These are phyloP conservation scores for Cichorium intybus DNA, from an alignment of 140 eudicot genomes.

Conservation along the genomic window DNA sequence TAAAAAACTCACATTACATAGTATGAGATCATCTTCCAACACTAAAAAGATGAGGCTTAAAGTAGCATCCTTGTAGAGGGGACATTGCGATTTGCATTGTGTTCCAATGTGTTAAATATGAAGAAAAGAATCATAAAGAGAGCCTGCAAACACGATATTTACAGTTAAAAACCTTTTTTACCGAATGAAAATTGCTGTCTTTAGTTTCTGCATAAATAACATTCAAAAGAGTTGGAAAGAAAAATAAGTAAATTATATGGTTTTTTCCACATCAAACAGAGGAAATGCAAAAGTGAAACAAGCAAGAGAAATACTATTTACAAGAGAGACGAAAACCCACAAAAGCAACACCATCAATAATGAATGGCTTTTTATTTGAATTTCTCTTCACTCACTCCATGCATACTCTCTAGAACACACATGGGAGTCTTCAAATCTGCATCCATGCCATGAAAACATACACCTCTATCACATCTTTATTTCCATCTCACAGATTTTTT, in stretches of 20 bases:
- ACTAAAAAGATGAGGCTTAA: too few species aligned
- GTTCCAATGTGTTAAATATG: not conserved
- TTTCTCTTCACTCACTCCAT: slow-evolving; percentile 7
- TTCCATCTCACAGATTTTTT: slow-evolving; percentile 17
- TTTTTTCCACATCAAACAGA: slow-evolving; percentile 21
- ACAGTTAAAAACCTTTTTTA: slow-evolving; percentile 16
- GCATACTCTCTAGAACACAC: too few species aligned
- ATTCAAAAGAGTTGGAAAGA: slow-evolving; percentile 19
- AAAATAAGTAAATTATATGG: slow-evolving; percentile 18
- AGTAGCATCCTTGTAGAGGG: too few species aligned
- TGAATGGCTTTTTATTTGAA: slow-evolving; percentile 33
- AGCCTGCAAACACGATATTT: not conserved
- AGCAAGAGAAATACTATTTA: slow-evolving; percentile 21
- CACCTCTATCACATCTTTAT: slow-evolving; percentile 6
- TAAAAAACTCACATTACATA: too few species aligned
- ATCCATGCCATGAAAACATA: slow-evolving; percentile 27
- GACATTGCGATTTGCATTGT: too few species aligned
- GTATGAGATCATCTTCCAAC: too few species aligned
- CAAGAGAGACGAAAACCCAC: slow-evolving; percentile 18
- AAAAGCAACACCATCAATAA: slow-evolving; percentile 21
- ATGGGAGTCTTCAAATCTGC: not conserved
- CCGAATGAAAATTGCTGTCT: slow-evolving; percentile 14
- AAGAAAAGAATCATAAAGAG: not conserved
- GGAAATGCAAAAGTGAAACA: slow-evolving; percentile 20
- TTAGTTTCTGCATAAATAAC: slow-evolving; percentile 10